Evolutionary conservation across 371 early-diverging fungal species (phyloP).

Genomic region (Polyrhizophydium stewartii): DNA sequence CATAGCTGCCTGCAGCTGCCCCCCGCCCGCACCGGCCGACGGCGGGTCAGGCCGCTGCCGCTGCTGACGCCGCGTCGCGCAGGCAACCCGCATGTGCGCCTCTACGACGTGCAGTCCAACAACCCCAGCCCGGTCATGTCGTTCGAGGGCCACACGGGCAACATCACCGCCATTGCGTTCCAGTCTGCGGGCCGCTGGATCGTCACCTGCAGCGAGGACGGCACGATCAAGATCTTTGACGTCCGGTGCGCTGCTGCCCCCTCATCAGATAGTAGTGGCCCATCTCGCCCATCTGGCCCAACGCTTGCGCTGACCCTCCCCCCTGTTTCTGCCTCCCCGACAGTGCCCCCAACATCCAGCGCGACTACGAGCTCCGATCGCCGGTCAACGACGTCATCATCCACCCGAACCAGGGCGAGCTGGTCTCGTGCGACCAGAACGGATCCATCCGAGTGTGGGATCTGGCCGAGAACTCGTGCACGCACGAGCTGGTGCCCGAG

Average conservation of each 20-base stretch:
- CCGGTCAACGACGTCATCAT: conserved; percentile 93
- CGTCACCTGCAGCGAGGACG: conserved; percentile 91
- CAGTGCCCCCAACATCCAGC: conserved; percentile 71
- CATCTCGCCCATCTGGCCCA: too few relatives aligned
- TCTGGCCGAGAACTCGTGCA: conserved; percentile 82
- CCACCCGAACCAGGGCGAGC: conserved; percentile 93
- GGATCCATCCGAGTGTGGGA: conserved; percentile 93
- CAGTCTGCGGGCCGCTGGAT: conserved; percentile 90
- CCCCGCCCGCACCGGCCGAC: too few relatives aligned
- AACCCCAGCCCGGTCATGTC: conserved; percentile 74
- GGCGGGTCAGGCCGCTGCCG: too few relatives aligned
- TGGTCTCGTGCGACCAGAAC: conserved; percentile 91
- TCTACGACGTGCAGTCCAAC: conserved; percentile 79
- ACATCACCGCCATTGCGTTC: conserved; percentile 91
- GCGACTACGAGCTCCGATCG: conserved; percentile 82
- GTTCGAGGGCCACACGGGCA: conserved; percentile 86
- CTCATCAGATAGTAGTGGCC: too few relatives aligned
- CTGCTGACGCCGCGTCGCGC: too few relatives aligned
- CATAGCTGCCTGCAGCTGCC: too few relatives aligned
- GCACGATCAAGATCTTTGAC: conserved; percentile 91
- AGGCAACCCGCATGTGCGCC: conserved; percentile 76
- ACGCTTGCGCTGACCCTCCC: too few relatives aligned
- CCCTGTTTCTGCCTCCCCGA: neutral
- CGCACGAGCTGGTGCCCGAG: conserved; percentile 83
- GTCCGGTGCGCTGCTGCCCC: conserved; percentile 37